phyloP scores from a whole-genome alignment of 108 stramenopile species.

The Skeletonema menzelii region DNA sequence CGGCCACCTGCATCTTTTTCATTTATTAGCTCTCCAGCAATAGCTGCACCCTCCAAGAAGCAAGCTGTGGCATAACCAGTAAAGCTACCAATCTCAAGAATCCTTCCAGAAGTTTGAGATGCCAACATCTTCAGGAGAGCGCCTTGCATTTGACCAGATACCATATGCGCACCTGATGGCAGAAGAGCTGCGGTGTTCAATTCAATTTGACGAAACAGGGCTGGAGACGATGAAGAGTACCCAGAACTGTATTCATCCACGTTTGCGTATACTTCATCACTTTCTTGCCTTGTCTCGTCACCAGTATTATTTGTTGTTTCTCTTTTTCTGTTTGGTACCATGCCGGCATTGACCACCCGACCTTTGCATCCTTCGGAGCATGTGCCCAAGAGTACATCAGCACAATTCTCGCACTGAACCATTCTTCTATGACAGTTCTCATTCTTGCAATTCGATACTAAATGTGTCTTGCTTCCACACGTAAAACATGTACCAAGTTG shows the following conservation, averaged over 20 bases:
- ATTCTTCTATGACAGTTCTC: slow-evolving; percentile 88
- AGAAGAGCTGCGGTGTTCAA: slow-evolving; percentile 68
- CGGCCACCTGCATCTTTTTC: slow-evolving; percentile 26
- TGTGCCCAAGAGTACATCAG: slow-evolving; percentile 63
- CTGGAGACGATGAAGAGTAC: slow-evolving; percentile 60
- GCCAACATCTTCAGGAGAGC: slow-evolving; percentile 74
- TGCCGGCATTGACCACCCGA: slow-evolving; percentile 60
- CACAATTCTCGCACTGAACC: slow-evolving; percentile 88
- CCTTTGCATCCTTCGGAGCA: slow-evolving; percentile 83
- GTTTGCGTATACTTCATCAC: slow-evolving; percentile 36
- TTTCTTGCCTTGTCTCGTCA: not conserved
- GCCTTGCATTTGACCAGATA: slow-evolving; percentile 84
- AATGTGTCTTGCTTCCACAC: slow-evolving; percentile 85
- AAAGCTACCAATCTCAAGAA: slow-evolving; percentile 93
- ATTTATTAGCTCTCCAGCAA: slow-evolving; percentile 49
- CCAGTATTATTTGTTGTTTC: slow-evolving; percentile 2
- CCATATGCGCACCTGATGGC: slow-evolving; percentile 86
- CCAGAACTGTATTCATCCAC: slow-evolving; percentile 79
- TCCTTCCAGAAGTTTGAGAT: slow-evolving; percentile 71
- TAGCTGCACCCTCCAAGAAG: slow-evolving; percentile 73
- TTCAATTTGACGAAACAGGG: slow-evolving; percentile 70
- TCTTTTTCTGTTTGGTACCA: slow-evolving; percentile 32
- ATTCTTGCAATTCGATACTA: slow-evolving; percentile 90
- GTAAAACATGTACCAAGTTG: slow-evolving; percentile 81
- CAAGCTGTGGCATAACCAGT: slow-evolving; percentile 92